Conservation (phyloP, 352 stramenopile species). For the Peronospora farinosa region DNA sequence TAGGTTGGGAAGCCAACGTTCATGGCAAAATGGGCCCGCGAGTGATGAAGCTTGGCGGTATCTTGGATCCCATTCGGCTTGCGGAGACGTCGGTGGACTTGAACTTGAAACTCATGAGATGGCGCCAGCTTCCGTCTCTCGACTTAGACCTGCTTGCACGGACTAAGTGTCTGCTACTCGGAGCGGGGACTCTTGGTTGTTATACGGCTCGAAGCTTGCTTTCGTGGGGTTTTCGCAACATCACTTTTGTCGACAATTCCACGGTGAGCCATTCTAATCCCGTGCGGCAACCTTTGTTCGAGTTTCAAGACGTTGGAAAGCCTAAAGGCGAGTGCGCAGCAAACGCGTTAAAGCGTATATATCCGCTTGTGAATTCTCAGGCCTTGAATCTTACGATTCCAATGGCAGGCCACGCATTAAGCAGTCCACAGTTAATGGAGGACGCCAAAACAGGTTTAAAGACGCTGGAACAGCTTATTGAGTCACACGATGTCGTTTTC, state of each 20-base stretch:
- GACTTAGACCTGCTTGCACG: conserved; percentile 86
- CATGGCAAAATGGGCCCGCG: conserved; percentile 68
- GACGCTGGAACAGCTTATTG: conserved; percentile 86
- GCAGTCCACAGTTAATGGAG: conserved; percentile 45
- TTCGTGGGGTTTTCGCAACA: conserved; percentile 95
- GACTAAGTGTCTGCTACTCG: conserved; percentile 94
- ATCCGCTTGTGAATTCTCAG: conserved; percentile 84
- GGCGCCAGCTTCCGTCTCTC: conserved; percentile 92
- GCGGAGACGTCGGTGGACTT: conserved; percentile 95
- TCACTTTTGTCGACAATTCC: conserved; percentile 97
- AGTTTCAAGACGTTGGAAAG: conserved; percentile 91
- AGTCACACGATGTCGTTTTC: conserved; percentile 93
- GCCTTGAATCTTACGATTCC: conserved; percentile 94
- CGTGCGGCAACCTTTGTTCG: conserved; percentile 95
- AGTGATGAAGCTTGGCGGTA: conserved; percentile 61
- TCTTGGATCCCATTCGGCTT: conserved; percentile 84
- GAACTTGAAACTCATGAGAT: conserved; percentile 99
- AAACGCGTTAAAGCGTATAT: conserved; percentile 88
- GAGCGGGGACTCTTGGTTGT: conserved; percentile 95
- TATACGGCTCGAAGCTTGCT: conserved; percentile 92
- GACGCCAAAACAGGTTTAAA: conserved; percentile 67
- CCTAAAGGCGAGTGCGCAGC: conserved; percentile 93
- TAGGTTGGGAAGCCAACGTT: conserved; percentile 74
- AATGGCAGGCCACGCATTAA: conserved; percentile 95
- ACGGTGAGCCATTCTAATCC: conserved; percentile 97